These are phyloP conservation scores for Halophytophthora polymorphica DNA, from an alignment of 352 stramenopile species.

Conservation along the genomic window DNA sequence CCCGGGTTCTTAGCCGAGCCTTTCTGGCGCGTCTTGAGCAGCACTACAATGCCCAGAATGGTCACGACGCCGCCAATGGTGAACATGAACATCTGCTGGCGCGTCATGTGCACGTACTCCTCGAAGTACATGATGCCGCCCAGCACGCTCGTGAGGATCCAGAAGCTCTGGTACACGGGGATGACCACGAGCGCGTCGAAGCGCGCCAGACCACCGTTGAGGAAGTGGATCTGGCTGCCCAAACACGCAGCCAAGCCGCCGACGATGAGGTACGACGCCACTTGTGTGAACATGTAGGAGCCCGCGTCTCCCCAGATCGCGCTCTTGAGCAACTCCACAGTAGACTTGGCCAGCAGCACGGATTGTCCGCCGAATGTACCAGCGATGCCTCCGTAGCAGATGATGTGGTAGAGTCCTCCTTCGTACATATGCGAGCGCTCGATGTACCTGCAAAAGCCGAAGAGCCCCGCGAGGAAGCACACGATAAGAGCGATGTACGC, in stretches of 20 bases:
- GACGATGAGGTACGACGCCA: conserved; percentile 82
- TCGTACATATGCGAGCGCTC: conserved; percentile 67
- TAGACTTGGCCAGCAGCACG: conserved; percentile 88
- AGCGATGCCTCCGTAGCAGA: conserved; percentile 86
- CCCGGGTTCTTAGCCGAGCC: conserved; percentile 28
- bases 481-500: conserved; percentile 76
- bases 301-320: conserved; percentile 82
- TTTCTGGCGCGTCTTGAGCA: conserved; percentile 59
- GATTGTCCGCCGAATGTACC: conserved; percentile 89
- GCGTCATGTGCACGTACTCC: conserved; percentile 86
- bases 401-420: conserved; percentile 72
- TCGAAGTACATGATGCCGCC: conserved; percentile 92
- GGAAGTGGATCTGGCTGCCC: conserved; percentile 81
- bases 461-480: conserved; percentile 58
- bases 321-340: conserved; percentile 88
- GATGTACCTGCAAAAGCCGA: conserved; percentile 70
- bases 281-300: conserved; percentile 70
- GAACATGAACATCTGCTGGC: conserved; percentile 77
- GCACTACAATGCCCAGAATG: conserved; percentile 73
- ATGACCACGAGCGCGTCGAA: conserved; percentile 90
- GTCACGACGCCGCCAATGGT: conserved; percentile 68
- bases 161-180: conserved; percentile 91
- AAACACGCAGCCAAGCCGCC: conserved; percentile 62
- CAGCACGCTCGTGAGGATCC: conserved; percentile 88
- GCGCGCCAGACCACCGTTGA: conserved; percentile 85